These are phyloP conservation scores for Didymella pomorum DNA, from an alignment of 2,329 filamentous ascomycete genomes.

Conservation along the genomic window DNA sequence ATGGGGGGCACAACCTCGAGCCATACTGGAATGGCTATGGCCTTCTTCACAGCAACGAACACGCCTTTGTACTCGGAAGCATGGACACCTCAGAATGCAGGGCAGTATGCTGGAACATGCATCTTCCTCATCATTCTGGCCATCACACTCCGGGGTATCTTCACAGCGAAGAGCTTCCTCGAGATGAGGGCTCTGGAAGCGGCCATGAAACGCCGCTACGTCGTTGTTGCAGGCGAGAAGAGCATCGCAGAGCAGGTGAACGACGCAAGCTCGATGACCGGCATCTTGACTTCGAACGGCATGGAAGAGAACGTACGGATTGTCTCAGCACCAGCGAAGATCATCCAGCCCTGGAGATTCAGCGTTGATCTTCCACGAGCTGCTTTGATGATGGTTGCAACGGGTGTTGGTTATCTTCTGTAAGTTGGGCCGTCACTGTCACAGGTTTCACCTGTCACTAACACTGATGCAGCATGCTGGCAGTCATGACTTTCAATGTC, in stretches of 20 bases:
- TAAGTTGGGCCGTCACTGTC: conserved; percentile 59
- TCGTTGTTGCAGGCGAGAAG: conserved; percentile 73
- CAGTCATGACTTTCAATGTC: conserved; percentile 88
- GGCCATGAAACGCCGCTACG: conserved; percentile 78
- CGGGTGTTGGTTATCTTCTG: conserved; percentile 85
- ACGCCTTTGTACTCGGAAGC: conserved; percentile 71
- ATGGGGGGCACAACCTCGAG: conserved; percentile 28
- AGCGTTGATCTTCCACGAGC: conserved; percentile 80
- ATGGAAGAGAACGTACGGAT: conserved; percentile 82
- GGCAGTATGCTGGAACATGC: conserved; percentile 85
- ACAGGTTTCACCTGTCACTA: conserved; percentile 23
- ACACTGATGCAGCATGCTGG: conserved; percentile 74
- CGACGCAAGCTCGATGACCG: conserved; percentile 66
- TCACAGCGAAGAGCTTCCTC: conserved; percentile 71
- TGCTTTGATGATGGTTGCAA: conserved; percentile 72
- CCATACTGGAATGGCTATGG: conserved; percentile 60
- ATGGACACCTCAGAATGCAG: conserved; percentile 77
- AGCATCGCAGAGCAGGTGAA: conserved; percentile 66
- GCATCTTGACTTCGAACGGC: conserved; percentile 75
- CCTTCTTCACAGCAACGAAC: conserved; percentile 69
- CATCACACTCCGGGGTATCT: conserved; percentile 71
- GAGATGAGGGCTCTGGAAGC: conserved; percentile 73
- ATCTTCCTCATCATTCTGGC: conserved; percentile 87
- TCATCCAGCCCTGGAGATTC: conserved; percentile 77
- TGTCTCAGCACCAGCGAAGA: conserved; percentile 65